Evolutionary conservation across 108 stramenopile genomes (phyloP), one percentile per base, ranked within the genome.

Genomic region (Bacterosira constricta): DNA sequence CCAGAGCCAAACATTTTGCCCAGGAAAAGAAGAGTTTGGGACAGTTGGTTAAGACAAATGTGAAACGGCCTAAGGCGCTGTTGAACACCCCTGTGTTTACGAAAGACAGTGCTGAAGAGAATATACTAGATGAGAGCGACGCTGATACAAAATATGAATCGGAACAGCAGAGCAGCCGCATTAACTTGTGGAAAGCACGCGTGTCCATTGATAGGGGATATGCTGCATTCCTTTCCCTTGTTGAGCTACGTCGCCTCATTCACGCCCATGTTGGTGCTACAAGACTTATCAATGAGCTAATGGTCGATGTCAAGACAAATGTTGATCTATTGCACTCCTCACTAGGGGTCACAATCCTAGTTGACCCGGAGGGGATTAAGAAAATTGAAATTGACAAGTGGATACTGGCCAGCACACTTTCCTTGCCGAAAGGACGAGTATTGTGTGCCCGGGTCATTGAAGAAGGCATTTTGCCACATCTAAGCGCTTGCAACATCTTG

Each of bases 131-230:
- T 5, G 84, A 84, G 36, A 69, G 74, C 23, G 73, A 73, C 36
- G 64, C 21, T 56, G 80, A 32, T 50, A 37, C 63, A 9, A 50
- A 71, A 13, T 79, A 79, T 44, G 65, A 66, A 53, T 17, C 50
- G 46, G 77, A 75, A 23, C 66, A 82, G 53, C 49, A 64, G 12
- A 71, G 86, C 29, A 42, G 60, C 27, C 75, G 81, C 17, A 84
- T 86, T 6, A 74, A 74, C 32, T 60, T 91, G 23, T 94, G 93
- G 90, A 91, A 90, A 62, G 86, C 90, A 38, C 86, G 93, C n/a
- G 77, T 92, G 21, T 75, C 85, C 45, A 88, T 87, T 60, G 93
- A 94, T 56, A 88, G 88, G 66, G 90, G 85, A 1, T 86, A 91
- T 53, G 86, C 89, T 66, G 86, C 93, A n/a, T 88, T 79, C 62